These are phyloP conservation scores for Chlamydomonas sp. DNA, from an alignment of 139 green algal genomes.

Conservation along the genomic window DNA sequence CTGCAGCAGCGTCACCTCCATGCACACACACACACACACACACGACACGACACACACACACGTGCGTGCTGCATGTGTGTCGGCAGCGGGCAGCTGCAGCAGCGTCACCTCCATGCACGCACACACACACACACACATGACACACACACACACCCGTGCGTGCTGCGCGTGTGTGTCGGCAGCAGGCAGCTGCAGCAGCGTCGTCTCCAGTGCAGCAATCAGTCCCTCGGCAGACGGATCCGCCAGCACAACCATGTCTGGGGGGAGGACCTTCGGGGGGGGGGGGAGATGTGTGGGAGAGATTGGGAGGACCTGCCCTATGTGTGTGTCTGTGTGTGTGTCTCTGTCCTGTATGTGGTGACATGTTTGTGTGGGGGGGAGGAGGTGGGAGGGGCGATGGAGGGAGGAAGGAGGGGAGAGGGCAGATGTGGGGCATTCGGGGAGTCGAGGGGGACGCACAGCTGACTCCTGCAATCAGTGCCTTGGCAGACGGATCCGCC, in stretches of 20 bases:
- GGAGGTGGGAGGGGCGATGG: not conserved
- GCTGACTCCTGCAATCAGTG: slow-evolving; percentile 51
- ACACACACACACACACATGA: too few species aligned
- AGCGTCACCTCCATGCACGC: too few species aligned
- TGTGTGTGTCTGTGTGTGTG: too few species aligned
- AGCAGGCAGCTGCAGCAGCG: slow-evolving; percentile 23
- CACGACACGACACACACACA: too few species aligned
- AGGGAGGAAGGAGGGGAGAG: too few species aligned
- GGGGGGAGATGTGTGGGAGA: not conserved
- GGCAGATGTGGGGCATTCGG: too few species aligned
- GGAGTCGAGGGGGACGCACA: too few species aligned
- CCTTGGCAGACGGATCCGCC: slow-evolving; percentile 60
- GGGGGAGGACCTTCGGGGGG: slow-evolving; percentile 68
- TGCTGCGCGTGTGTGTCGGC: slow-evolving; percentile 47
- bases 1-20: too few species aligned
- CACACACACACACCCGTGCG: too few species aligned
- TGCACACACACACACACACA: too few species aligned
- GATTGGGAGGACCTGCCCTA: not conserved
- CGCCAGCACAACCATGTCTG: slow-evolving; percentile 76
- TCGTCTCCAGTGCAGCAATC: slow-evolving; percentile 39
- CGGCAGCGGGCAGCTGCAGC: too few species aligned
- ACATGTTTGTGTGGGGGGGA: not conserved
- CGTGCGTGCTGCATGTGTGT: too few species aligned
- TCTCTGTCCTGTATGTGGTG: not conserved
- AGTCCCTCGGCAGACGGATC: slow-evolving; percentile 61